phyloP scores from a whole-genome alignment of 2,329 filamentous ascomycete species.

The Cercospora beticola region DNA sequence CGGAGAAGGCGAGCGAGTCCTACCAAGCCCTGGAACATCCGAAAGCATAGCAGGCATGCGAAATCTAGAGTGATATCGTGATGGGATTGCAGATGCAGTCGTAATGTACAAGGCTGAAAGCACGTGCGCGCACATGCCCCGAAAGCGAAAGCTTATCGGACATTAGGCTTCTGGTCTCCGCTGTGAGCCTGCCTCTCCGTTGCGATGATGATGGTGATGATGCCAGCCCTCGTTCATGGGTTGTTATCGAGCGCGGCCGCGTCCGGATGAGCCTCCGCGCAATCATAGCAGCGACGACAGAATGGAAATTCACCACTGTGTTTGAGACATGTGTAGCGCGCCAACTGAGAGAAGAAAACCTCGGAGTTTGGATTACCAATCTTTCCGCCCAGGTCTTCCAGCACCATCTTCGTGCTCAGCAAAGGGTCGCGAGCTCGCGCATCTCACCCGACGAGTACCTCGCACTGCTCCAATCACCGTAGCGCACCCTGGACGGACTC shows the following conservation, averaged over 20 bases:
- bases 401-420: too few species aligned
- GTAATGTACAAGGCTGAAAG: background rate
- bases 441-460: background rate
- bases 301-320: background rate
- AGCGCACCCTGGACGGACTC: background rate
- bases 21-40: background rate
- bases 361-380: too few species aligned
- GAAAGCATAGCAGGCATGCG: background rate
- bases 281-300: background rate
- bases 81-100: too few species aligned
- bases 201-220: background rate
- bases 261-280: background rate
- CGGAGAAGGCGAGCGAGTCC: too few species aligned
- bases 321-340: too few species aligned
- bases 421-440: background rate
- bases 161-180: background rate
- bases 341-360: too few species aligned
- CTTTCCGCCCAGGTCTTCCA: too few species aligned
- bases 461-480: background rate
- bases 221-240: background rate
- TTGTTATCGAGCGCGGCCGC: background rate
- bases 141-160: background rate
- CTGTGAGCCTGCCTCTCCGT: background rate
- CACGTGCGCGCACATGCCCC: background rate
- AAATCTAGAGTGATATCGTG: background rate